These are phyloP conservation scores for Globisporangium paroecandrum DNA, from an alignment of 352 stramenopile species.

Conservation along the genomic window DNA sequence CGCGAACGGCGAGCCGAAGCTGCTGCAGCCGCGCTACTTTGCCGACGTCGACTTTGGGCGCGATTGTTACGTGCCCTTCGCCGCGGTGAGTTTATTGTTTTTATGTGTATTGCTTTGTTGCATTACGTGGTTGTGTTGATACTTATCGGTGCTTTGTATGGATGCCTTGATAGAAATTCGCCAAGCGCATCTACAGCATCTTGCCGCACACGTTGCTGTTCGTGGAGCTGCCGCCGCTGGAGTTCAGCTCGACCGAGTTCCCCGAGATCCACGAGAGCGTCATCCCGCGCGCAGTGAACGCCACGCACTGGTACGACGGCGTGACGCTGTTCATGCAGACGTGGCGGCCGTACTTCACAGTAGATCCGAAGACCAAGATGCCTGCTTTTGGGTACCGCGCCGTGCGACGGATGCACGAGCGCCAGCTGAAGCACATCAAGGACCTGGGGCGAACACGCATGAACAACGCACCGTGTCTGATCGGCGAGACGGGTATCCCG, in stretches of 20 bases:
- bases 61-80: slow-evolving; percentile 86
- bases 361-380: slow-evolving; percentile 60
- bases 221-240: slow-evolving; percentile 72
- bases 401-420: slow-evolving; percentile 58
- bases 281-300: slow-evolving; percentile 74
- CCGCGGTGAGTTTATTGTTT: slow-evolving; percentile 28
- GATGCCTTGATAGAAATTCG: slow-evolving; percentile 34
- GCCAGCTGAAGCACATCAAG: slow-evolving; percentile 58
- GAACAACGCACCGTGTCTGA: slow-evolving; percentile 55
- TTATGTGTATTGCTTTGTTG: background rate
- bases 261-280: slow-evolving; percentile 51
- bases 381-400: slow-evolving; percentile 59
- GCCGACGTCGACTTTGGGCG: slow-evolving; percentile 58
- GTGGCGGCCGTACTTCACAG: slow-evolving; percentile 70
- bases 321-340: slow-evolving; percentile 80
- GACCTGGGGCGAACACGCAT: slow-evolving; percentile 50
- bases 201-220: slow-evolving; percentile 73
- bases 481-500: slow-evolving; percentile 70
- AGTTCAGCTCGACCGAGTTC: slow-evolving; percentile 69
- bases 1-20: slow-evolving; percentile 29
- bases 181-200: slow-evolving; percentile 48
- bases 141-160: slow-evolving; percentile 9
- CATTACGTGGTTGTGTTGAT: background rate
- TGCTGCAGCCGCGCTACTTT: slow-evolving; percentile 74
- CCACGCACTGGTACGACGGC: slow-evolving; percentile 90